Conservation (phyloP, 73 alveolate species). For the Effrenium voratum region DNA sequence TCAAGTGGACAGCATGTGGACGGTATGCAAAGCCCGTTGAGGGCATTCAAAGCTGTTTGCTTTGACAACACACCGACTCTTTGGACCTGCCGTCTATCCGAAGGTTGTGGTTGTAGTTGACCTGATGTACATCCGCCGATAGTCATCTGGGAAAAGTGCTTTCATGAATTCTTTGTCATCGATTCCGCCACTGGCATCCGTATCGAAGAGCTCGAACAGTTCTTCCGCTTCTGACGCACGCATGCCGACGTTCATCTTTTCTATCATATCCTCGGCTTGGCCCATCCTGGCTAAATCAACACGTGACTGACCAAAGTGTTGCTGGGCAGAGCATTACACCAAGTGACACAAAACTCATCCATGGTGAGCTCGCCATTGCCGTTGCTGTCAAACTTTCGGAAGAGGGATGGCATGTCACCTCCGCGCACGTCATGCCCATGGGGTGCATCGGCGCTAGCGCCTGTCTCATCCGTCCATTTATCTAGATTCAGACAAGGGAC, state of each 20-base stretch:
- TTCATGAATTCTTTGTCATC: constrained; percentile 87
- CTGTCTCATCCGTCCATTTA: too few species aligned
- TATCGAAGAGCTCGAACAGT: constrained; percentile 75
- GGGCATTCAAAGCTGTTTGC: too few species aligned
- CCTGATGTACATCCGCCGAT: constrained; percentile 55
- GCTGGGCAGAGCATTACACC: neutral
- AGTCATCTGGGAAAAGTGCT: constrained; percentile 80
- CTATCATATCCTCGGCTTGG: constrained; percentile 59
- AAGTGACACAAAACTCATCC: constrained; percentile 70
- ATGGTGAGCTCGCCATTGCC: constrained; percentile 87
- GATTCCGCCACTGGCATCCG: constrained; percentile 86
- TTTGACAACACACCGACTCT: neutral
- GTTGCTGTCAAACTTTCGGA: constrained; percentile 78
- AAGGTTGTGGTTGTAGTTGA: constrained; percentile 42
- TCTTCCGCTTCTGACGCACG: constrained; percentile 82
- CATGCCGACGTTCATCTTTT: constrained; percentile 73
- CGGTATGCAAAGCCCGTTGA: too few species aligned
- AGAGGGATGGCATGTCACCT: constrained; percentile 87
- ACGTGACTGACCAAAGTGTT: neutral
- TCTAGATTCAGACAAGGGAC: neutral
- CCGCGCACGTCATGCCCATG: too few species aligned
- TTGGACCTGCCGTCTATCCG: neutral
- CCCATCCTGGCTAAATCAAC: neutral
- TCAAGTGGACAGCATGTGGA: too few species aligned
- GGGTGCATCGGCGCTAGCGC: too few species aligned